Conservation (phyloP, 139 green algal species). For the Nannochloris sp. region DNA sequence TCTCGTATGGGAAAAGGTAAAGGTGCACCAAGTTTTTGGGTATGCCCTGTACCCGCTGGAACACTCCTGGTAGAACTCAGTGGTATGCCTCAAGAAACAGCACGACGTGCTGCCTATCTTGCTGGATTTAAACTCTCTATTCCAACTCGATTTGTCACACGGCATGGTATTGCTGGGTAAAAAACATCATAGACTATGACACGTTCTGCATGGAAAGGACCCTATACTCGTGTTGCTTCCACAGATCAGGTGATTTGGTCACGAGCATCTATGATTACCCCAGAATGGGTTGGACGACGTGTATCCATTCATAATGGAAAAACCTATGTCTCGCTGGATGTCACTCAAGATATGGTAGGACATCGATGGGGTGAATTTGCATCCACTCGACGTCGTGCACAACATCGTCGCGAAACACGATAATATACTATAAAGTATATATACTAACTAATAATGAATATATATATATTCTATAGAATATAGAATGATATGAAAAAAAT, state of each 20-base stretch:
- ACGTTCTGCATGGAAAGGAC: slow-evolving; percentile 23
- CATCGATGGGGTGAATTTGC: slow-evolving; percentile 44
- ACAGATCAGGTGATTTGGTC: slow-evolving; percentile 23
- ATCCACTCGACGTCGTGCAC: slow-evolving; percentile 16
- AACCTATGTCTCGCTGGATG: slow-evolving; percentile 20
- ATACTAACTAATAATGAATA: no score
- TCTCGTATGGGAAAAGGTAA: slow-evolving; percentile 58
- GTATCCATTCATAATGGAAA: slow-evolving; percentile 29
- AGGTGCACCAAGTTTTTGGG: slow-evolving; percentile 42
- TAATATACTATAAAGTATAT: not conserved
- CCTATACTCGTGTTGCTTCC: slow-evolving; percentile 12
- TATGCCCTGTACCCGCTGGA: slow-evolving; percentile 35
- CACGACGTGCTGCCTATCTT: slow-evolving; percentile 28
- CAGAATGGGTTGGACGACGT: slow-evolving; percentile 18
- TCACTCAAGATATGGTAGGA: slow-evolving; percentile 33
- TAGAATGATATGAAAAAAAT: not conserved
- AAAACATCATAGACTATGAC: slow-evolving; percentile 1
- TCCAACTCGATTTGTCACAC: slow-evolving; percentile 10
- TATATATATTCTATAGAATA: no score
- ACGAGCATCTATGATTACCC: slow-evolving; percentile 27
- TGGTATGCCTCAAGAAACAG: slow-evolving; percentile 33
- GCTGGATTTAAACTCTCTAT: slow-evolving; percentile 27
- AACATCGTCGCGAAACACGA: slow-evolving; percentile 22
- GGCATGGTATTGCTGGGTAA: slow-evolving; percentile 15
- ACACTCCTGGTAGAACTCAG: slow-evolving; percentile 57